phyloP scores from a whole-genome alignment of 2,329 filamentous ascomycete genomes.

The Aspergillus sp. region DNA sequence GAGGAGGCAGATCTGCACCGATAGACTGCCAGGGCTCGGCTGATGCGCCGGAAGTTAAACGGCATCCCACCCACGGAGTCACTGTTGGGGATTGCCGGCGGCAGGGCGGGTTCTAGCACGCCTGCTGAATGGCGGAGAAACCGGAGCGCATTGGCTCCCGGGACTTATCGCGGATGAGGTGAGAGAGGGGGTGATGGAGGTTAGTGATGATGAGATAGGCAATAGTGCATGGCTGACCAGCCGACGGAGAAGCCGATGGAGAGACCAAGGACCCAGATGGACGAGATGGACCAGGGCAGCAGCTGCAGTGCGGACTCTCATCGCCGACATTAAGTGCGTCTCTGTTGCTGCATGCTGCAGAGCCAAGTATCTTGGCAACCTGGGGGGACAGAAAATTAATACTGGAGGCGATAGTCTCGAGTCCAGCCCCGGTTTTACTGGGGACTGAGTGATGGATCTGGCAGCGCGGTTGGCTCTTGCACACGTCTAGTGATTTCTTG shows the following conservation, averaged over 20 bases:
- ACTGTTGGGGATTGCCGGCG: neutral
- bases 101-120: neutral
- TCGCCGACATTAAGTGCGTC: slow-evolving; percentile 10
- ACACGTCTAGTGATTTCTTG: too few species aligned
- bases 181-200: neutral
- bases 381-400: neutral
- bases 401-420: neutral
- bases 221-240: neutral
- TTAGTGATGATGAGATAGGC: neutral
- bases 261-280: neutral
- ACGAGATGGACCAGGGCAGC: neutral
- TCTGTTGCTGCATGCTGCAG: neutral
- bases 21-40: slow-evolving; percentile 6
- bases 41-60: slow-evolving; percentile 9
- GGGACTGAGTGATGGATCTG: too few species aligned
- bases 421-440: neutral
- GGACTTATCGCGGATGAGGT: slow-evolving; percentile 2
- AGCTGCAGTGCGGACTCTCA: slow-evolving; percentile 8
- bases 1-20: slow-evolving; percentile 4
- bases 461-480: too few species aligned
- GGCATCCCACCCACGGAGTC: neutral
- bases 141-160: slow-evolving; percentile 1
- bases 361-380: slow-evolving; percentile 11
- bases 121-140: slow-evolving; percentile 7
- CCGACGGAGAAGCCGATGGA: neutral